phyloP scores from a whole-genome alignment of 2,329 filamentous ascomycete genomes.

The Botrytis tulipae region DNA sequence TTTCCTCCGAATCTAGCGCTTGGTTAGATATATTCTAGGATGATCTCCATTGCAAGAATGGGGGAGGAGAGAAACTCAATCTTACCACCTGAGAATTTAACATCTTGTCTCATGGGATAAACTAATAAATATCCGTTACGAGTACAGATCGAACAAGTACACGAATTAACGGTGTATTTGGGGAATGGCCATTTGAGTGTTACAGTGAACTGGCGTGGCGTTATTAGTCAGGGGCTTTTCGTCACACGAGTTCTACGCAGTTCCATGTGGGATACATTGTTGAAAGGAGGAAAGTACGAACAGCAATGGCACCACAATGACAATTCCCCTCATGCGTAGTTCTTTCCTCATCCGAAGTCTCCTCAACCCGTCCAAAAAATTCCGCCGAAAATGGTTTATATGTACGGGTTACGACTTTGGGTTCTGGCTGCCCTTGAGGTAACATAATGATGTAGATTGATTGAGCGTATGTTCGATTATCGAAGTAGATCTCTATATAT shows the following conservation, averaged over 20 bases:
- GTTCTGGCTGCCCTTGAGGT: neutral
- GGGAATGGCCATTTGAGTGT: slow-evolving; percentile 47
- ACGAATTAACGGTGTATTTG: slow-evolving; percentile 53
- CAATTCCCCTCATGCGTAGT: slow-evolving; percentile 53
- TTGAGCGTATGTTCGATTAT: neutral
- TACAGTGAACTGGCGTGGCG: slow-evolving; percentile 44
- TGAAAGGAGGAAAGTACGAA: neutral
- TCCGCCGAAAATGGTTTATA: slow-evolving; percentile 17
- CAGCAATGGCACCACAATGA: slow-evolving; percentile 50
- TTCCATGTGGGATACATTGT: neutral
- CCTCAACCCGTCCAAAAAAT: slow-evolving; percentile 18
- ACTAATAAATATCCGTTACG: slow-evolving; percentile 49
- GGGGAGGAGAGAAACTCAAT: neutral
- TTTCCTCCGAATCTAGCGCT: slow-evolving; percentile 7
- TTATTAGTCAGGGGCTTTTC: neutral
- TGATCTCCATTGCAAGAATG: neutral
- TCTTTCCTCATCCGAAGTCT: slow-evolving; percentile 23
- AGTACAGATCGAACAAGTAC: slow-evolving; percentile 66
- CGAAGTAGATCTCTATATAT: neutral
- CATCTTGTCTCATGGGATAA: slow-evolving; percentile 31
- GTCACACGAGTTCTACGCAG: neutral
- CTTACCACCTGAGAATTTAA: slow-evolving; percentile 25
- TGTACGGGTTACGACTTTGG: slow-evolving; percentile 1
- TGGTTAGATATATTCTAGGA: neutral
- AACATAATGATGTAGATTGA: neutral